These are phyloP conservation scores for Mycena sanguinolenta DNA, from an alignment of 768 basidiomycete species.

Conservation along the genomic window DNA sequence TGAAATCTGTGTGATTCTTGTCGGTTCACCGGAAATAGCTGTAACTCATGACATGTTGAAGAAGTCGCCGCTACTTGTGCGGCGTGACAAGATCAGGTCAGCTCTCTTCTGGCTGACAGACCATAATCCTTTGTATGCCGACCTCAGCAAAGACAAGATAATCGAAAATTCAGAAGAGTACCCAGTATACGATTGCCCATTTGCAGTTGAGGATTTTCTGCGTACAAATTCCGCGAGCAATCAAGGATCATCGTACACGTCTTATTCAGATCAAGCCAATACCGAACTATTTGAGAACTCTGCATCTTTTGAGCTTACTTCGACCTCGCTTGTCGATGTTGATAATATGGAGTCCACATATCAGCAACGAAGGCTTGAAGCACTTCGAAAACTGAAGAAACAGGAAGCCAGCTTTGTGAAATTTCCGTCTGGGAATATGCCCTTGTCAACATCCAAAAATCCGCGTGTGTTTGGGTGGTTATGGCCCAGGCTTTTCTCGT, in stretches of 20 bases:
- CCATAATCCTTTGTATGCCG: constrained; percentile 27
- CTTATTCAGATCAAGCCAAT: neutral
- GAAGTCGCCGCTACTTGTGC: neutral
- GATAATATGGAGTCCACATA: constrained; percentile 34
- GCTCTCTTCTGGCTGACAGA: neutral
- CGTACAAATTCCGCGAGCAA: constrained; percentile 19
- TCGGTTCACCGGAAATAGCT: constrained; percentile 32
- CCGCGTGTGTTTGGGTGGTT: constrained; percentile 31
- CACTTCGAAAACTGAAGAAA: constrained; percentile 15
- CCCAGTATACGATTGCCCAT: constrained; percentile 28
- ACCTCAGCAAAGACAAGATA: constrained; percentile 21
- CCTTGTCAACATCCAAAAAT: constrained; percentile 31
- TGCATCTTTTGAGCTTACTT: constrained; percentile 1
- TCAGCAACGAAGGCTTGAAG: neutral
- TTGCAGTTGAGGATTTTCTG: constrained; percentile 17
- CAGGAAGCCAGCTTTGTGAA: constrained; percentile 30
- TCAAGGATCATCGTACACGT: constrained; percentile 11
- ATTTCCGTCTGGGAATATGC: no score
- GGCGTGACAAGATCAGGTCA: neutral
- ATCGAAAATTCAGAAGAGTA: neutral
- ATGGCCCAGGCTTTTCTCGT: constrained; percentile 40
- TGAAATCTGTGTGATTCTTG: constrained; percentile 39
- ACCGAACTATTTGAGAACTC: neutral
- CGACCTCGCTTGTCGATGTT: constrained; percentile 31
- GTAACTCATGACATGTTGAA: constrained; percentile 24